phyloP scores from a whole-genome alignment of 257 asterid genomes.

The Leonotis leonurus region DNA sequence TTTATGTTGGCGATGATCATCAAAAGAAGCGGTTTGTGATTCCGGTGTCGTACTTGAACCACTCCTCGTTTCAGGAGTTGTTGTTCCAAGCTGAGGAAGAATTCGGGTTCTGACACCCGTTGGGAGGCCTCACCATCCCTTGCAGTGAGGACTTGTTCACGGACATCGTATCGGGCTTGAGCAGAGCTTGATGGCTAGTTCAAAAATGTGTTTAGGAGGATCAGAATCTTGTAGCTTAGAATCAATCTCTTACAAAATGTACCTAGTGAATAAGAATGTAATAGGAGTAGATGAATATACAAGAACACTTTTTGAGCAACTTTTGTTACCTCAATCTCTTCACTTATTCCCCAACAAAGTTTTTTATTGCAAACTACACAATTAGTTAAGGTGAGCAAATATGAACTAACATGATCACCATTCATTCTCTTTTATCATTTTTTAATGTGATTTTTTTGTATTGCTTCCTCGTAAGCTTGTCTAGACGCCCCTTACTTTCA shows the following conservation, averaged over 20 bases:
- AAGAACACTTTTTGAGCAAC: not conserved
- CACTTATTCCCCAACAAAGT: no score
- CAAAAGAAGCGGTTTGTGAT: constrained; percentile 14
- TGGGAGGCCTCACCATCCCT: constrained; percentile 50
- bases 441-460: no score
- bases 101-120: constrained; percentile 20
- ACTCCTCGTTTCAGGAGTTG: constrained; percentile 7
- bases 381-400: no score
- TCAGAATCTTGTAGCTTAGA: not conserved
- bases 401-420: no score
- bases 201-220: not conserved
- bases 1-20: constrained; percentile 24
- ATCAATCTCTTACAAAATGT: not conserved
- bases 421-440: no score
- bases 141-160: constrained; percentile 30
- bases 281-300: not conserved
- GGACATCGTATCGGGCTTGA: constrained; percentile 23
- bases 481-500: no score
- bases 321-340: no score
- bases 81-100: constrained; percentile 29
- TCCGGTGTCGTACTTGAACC: constrained; percentile 10
- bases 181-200: constrained; percentile 13
- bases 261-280: not conserved
- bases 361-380: no score
- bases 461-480: no score